Conservation (phyloP, 2,329 filamentous ascomycete species). For the Apiospora pterosperma region DNA sequence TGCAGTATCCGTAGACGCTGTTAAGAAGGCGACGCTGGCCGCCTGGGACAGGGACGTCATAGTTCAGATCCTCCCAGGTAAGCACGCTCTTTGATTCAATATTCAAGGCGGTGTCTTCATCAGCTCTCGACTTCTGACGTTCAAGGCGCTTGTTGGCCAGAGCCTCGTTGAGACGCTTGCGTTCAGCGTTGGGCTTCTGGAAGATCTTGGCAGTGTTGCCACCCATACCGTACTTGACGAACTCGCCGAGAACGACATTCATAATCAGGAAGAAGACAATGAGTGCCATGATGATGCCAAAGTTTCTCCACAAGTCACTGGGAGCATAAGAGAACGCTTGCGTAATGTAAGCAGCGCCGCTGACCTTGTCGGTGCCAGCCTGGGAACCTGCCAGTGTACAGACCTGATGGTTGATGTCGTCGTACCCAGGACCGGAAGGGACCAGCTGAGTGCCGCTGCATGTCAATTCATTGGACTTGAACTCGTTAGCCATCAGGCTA, state of each 20-base stretch:
- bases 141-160: constrained; percentile 57
- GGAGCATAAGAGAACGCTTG: constrained; percentile 65
- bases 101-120: constrained; percentile 46
- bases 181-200: constrained; percentile 65
- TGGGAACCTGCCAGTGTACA: constrained; percentile 75
- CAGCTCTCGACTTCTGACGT: constrained; percentile 46
- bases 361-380: constrained; percentile 60
- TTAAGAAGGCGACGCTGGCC: constrained; percentile 54
- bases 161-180: constrained; percentile 61
- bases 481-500: constrained; percentile 84
- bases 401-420: constrained; percentile 69
- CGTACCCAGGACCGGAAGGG: constrained; percentile 67
- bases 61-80: constrained; percentile 84
- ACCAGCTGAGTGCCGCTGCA: constrained; percentile 68
- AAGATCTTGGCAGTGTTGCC: constrained; percentile 81
- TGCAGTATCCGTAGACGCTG: constrained; percentile 64
- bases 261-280: constrained; percentile 72
- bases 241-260: constrained; percentile 76
- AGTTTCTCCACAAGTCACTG: constrained; percentile 75
- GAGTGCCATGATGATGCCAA: constrained; percentile 74
- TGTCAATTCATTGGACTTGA: constrained; percentile 62
- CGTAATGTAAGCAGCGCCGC: constrained; percentile 66
- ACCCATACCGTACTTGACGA: constrained; percentile 73
- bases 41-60: constrained; percentile 61
- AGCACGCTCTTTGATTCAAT: constrained; percentile 65